phyloP scores from a whole-genome alignment of 768 basidiomycete genomes.

The Fomitopsis serialis region DNA sequence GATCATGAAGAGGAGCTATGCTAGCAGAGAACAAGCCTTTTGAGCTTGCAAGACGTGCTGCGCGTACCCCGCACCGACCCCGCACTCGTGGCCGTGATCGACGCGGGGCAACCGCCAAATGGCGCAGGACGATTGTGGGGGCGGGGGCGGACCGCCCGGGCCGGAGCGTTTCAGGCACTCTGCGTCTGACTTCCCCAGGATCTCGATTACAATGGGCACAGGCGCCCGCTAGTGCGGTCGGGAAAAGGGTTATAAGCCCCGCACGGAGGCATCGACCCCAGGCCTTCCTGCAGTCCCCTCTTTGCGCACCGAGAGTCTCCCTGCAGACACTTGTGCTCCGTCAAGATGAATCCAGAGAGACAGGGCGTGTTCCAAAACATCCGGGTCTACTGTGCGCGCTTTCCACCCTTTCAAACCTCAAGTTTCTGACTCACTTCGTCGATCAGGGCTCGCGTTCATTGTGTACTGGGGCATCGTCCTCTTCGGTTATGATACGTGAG shows the following conservation, averaged over 20 bases:
- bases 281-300: slow-evolving; percentile 5
- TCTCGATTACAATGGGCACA: slow-evolving; percentile 13
- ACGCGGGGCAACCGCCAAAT: not conserved
- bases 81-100: not conserved
- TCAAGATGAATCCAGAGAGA: slow-evolving; percentile 5
- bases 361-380: slow-evolving; percentile 43
- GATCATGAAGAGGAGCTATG: not conserved
- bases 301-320: slow-evolving; percentile 1
- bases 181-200: slow-evolving; percentile 12
- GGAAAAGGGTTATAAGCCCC: slow-evolving; percentile 5
- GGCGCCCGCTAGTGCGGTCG: slow-evolving; percentile 2
- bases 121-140: not conserved
- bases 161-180: slow-evolving; percentile 4
- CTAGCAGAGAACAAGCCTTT: not conserved
- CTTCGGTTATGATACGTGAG: slow-evolving; percentile 77
- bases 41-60: not conserved
- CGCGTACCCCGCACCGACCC: not conserved
- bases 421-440: not conserved
- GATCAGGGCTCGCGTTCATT: slow-evolving; percentile 63
- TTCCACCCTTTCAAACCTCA: not conserved
- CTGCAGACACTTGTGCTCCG: not conserved
- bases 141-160: not conserved
- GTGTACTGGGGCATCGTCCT: slow-evolving; percentile 78
- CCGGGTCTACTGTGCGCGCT: slow-evolving; percentile 56
- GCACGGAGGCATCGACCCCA: not conserved